phyloP scores from a whole-genome alignment of 2,329 filamentous ascomycete genomes.

The Penicillium sp. region DNA sequence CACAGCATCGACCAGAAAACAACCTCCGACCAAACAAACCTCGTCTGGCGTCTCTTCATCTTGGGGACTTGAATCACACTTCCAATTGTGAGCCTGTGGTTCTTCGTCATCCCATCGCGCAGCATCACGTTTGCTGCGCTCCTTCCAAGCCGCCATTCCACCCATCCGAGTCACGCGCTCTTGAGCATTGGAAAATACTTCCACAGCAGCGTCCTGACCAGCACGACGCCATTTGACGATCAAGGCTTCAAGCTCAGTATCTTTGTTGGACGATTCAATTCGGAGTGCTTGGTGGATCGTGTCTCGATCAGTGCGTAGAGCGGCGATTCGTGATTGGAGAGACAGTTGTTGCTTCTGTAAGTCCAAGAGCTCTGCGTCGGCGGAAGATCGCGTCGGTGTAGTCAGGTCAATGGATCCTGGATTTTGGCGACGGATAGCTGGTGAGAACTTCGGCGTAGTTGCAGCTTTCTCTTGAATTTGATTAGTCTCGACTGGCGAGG shows the following conservation, averaged over 20 bases:
- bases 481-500: background rate
- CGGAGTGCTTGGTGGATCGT: conserved; percentile 54
- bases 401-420: conserved; percentile 7
- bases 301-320: conserved; percentile 48
- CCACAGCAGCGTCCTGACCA: conserved; percentile 65
- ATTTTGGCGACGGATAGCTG: conserved; percentile 4
- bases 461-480: background rate
- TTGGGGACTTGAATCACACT: background rate
- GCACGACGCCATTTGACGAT: conserved; percentile 63
- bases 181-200: conserved; percentile 62
- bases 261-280: conserved; percentile 48
- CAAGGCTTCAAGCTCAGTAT: conserved; percentile 58
- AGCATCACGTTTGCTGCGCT: conserved; percentile 48
- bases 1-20: background rate
- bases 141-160: conserved; percentile 59
- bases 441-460: conserved; percentile 3
- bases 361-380: conserved; percentile 29
- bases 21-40: background rate
- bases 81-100: conserved; percentile 36
- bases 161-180: conserved; percentile 65
- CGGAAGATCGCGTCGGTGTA: conserved; percentile 9
- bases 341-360: conserved; percentile 39
- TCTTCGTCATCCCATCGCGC: conserved; percentile 40
- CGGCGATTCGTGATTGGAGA: conserved; percentile 34
- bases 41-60: background rate